These are phyloP conservation scores for Globisporangium nunn DNA, from an alignment of 352 stramenopile genomes.

Conservation along the genomic window DNA sequence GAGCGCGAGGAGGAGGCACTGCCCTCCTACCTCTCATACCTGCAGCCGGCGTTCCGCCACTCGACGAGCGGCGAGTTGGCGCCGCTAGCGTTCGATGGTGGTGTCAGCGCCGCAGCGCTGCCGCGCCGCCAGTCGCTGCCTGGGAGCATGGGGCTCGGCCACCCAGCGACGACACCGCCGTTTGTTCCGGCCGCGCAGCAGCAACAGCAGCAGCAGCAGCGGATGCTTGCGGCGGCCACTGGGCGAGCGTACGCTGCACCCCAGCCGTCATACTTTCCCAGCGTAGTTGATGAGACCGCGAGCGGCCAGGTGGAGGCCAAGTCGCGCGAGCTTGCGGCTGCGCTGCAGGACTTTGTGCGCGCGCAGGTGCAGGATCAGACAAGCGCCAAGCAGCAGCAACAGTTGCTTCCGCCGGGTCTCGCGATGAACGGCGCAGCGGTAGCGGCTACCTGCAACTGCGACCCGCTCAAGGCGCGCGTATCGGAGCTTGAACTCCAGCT, in stretches of 20 bases:
- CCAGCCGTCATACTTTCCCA: neutral
- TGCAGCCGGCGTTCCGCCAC: slow-evolving; percentile 39
- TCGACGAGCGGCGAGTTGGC: neutral
- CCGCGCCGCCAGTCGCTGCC: slow-evolving; percentile 7
- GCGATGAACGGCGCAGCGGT: neutral
- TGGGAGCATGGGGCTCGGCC: neutral
- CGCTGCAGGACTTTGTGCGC: slow-evolving; percentile 46
- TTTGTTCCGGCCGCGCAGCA: slow-evolving; percentile 8
- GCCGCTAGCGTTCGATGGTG: slow-evolving; percentile 5
- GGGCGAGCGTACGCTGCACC: neutral
- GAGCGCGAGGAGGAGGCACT: slow-evolving; percentile 66
- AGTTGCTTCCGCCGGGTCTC: slow-evolving; percentile 4
- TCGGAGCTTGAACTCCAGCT: slow-evolving; percentile 46
- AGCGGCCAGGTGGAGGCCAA: slow-evolving; percentile 35
- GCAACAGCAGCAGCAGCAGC: slow-evolving; percentile 1
- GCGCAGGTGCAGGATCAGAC: slow-evolving; percentile 23
- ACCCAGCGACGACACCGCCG: slow-evolving; percentile 3
- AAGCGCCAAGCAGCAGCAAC: slow-evolving; percentile 6
- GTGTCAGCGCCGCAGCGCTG: neutral
- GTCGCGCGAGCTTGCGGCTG: slow-evolving; percentile 47
- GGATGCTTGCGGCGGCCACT: neutral
- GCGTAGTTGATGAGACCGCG: neutral
- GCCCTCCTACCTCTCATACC: slow-evolving; percentile 64
- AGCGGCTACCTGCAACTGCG: slow-evolving; percentile 24
- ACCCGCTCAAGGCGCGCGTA: slow-evolving; percentile 33